These are phyloP conservation scores for Carex arenaria DNA, from an alignment of 202 grass and related monocot species.

Conservation along the genomic window DNA sequence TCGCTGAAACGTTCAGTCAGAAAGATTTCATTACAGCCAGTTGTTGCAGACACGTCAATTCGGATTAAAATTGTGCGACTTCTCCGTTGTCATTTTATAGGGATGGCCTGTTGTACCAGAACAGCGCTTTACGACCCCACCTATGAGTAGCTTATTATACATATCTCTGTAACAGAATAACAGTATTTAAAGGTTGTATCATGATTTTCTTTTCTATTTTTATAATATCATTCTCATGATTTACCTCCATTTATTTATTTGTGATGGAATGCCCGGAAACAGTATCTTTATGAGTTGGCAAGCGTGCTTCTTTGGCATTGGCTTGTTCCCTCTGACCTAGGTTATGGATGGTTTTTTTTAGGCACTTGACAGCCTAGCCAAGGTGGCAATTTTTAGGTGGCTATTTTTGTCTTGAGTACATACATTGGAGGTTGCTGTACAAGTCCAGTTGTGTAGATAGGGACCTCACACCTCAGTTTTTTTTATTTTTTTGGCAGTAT, in stretches of 20 bases:
- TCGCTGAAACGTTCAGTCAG: not conserved
- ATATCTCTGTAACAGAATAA: not conserved
- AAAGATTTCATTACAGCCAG: not conserved
- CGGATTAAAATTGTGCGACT: not conserved
- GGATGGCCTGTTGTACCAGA: not conserved
- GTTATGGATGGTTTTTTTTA: conserved; percentile 8
- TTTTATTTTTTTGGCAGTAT: no score
- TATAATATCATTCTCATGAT: not conserved
- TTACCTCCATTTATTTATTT: not conserved
- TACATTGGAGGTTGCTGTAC: not conserved
- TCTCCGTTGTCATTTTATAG: not conserved
- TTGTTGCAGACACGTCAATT: not conserved
- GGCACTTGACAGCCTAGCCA: conserved; percentile 17
- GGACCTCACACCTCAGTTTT: not conserved
- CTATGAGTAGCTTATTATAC: not conserved
- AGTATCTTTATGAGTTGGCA: conserved; percentile 21
- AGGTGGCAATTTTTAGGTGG: conserved; percentile 2
- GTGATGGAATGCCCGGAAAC: not conserved
- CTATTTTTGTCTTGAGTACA: conserved; percentile 7
- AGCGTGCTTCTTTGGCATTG: conserved; percentile 14
- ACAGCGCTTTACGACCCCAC: not conserved
- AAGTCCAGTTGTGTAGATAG: conserved; percentile 12
- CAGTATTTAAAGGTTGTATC: not conserved
- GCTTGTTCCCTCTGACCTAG: conserved; percentile 24
- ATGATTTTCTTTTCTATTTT: not conserved